Evolutionary conservation across 2,329 filamentous ascomycete species (phyloP), one percentile per base, ranked within the genome.

Genomic region (Talaromyces sp.): DNA sequence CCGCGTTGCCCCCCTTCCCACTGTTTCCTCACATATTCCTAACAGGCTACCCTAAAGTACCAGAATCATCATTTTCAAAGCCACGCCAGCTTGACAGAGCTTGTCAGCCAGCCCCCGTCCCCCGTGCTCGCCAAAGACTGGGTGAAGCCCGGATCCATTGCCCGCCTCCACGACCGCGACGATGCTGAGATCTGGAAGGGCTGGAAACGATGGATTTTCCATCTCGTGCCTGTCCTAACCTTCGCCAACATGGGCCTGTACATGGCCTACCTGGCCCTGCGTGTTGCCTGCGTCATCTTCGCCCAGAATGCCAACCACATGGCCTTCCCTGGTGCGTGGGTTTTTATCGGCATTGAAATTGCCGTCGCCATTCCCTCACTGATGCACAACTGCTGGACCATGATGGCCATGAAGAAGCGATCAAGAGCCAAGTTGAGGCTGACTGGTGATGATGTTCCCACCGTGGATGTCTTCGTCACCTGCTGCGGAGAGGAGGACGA

Each of bases 311-410:
- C 70, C 0, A 70, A 72, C 3, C 54, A 68, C 3, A 67, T 72
- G 24, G 73, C 72, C 2, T 85, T 80, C 62, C 73, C 76, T 4
- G 77, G 80, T 51, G 83, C 83, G 2, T 85, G 83, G 83, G 67
- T 84, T 7, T 85, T 85, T 64, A 81, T 85, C 58, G 80, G 73
- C 26, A 77, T 85, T 60, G 83, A 85, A 32, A 69, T 83, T 43
- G 72, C 75, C n/a, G 77, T 81, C 8, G 80, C 81, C 5, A 76
- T 84, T 57, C 83, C 83, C 6, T 77, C 81, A 3, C 70, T 85
- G 38, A 78, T 84, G 74, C 83, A 85, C 73, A 83, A 83, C 65
- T 73, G 79, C 41, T 85, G 82, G 81, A 83, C 82, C 1, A 80
- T 85, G 77, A 78, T 80, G 73, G 80, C 82, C 0, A 70, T 85